Base-by-base conservation (phyloP, 805 yeast genomes). In the Nematodospora valgi region DNA sequence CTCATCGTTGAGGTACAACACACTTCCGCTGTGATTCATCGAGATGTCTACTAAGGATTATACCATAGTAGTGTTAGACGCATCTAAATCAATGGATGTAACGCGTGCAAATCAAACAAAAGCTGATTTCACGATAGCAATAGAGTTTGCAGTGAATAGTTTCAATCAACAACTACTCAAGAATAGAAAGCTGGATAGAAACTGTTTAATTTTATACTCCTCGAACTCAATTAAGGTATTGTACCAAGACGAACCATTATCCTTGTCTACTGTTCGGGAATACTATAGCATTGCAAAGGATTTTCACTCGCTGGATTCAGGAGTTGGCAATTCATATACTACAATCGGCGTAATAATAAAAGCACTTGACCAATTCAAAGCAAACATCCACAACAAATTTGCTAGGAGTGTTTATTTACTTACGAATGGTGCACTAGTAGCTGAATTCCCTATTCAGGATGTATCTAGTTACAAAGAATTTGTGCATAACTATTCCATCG, bases 51-150 rank as follows among this genome's bases (percentile, higher is more conserved):
- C 41, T 9, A 43, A 68, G 46, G 72, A 66, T 35, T 57, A 59
- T 21, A 72, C 78, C 0, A 56, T 62, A 1, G 76, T 71, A 43
- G 60, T 78, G 7, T 63, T 76, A 11, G 86, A 80, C 49, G 56
- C 70, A 10, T 66, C 74, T 8, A 59, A 63, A 49, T 43, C 70
- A 44, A 49, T 69, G 78, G 52, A 69, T 56, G 24, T 58, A 44
- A 38, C 54, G 51, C 16, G 52, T 59, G 24, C 54, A 63, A 60
- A 64, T 49, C 39, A 71, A 62, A 44, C 19, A 3, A 67, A 59
- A 13, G 69, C 55, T 43, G 52, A 65, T 51, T 44, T 69, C 9
- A 62, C 56, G 4, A 44, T 50, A n/a, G 64, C 68, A 5, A 43
- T 70, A 39, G 51, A 54, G 15, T 76, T 72, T 40, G 59, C 75